Evolutionary conservation across 768 basidiomycete genomes (phyloP).

Genomic region (Zangia roseola): DNA sequence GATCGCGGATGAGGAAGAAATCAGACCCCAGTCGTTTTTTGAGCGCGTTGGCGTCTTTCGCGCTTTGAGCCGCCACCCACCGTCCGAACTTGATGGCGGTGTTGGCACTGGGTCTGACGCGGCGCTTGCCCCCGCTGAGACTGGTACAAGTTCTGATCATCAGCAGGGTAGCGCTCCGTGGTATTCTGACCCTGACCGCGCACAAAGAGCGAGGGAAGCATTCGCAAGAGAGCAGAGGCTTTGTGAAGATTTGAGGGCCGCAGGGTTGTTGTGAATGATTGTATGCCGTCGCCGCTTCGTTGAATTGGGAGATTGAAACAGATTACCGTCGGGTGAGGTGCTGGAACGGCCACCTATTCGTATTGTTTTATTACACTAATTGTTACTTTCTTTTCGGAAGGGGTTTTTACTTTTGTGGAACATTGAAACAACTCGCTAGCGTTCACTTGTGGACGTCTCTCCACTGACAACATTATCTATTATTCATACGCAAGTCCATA

Average conservation of each 20-base stretch:
- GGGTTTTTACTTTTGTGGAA: slow-evolving; percentile 1
- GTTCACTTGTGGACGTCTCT: not conserved
- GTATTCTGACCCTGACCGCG: slow-evolving; percentile 45
- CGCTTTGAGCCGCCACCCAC: slow-evolving; percentile 5
- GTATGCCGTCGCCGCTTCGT: slow-evolving; percentile 6
- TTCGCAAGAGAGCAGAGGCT: slow-evolving; percentile 55
- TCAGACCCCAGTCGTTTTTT: slow-evolving; percentile 28
- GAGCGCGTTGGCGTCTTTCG: slow-evolving; percentile 28
- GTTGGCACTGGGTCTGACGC: slow-evolving; percentile 6
- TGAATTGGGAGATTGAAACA: not conserved
- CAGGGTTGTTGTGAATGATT: slow-evolving; percentile 54
- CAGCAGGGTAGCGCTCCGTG: slow-evolving; percentile 31
- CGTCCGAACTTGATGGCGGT: slow-evolving; percentile 8
- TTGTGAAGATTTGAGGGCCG: slow-evolving; percentile 57
- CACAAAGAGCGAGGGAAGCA: slow-evolving; percentile 43
- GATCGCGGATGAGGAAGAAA: slow-evolving; percentile 26
- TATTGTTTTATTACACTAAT: slow-evolving; percentile 25
- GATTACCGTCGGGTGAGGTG: not conserved
- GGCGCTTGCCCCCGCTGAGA: slow-evolving; percentile 16
- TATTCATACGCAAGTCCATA: slow-evolving; percentile 2
- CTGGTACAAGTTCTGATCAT: slow-evolving; percentile 27
- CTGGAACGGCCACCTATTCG: not conserved
- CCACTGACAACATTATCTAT: not conserved
- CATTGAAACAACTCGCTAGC: not conserved
- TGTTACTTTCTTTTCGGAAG: not conserved